These are phyloP conservation scores for Paracoccidioides lutzii DNA, from an alignment of 2,329 filamentous ascomycete genomes.

Conservation along the genomic window DNA sequence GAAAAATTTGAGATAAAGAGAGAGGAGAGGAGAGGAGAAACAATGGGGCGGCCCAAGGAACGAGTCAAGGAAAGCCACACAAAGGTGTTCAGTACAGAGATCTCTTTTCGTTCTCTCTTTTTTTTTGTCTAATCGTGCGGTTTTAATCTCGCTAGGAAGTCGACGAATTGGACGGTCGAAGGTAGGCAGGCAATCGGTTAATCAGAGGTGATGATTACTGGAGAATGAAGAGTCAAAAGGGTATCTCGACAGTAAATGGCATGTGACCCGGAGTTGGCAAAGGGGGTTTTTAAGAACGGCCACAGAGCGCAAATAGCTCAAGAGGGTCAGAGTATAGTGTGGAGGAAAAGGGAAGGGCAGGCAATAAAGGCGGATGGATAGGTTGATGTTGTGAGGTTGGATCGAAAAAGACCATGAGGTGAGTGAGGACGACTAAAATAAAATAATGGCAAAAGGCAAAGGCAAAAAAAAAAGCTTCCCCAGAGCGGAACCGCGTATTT, in stretches of 20 bases:
- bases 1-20: slow-evolving; percentile 9
- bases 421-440: slow-evolving; percentile 5
- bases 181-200: not conserved
- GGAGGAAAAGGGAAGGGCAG: slow-evolving; percentile 9
- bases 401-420: slow-evolving; percentile 7
- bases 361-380: slow-evolving; percentile 13
- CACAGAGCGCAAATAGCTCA: not conserved
- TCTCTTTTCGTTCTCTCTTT: not conserved
- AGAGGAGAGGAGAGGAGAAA: slow-evolving; percentile 5
- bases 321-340: slow-evolving; percentile 1
- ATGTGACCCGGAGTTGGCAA: not conserved
- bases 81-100: not conserved
- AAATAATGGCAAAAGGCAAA: slow-evolving; percentile 1
- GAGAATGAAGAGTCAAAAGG: not conserved
- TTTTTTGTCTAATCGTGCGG: not conserved
- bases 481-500: not conserved
- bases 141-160: not conserved
- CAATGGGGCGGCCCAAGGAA: not conserved
- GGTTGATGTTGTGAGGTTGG: slow-evolving; percentile 8
- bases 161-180: no score
- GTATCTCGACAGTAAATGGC: not conserved
- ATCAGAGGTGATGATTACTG: not conserved
- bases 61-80: not conserved
- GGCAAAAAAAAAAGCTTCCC: not conserved
- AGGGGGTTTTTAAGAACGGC: not conserved